Conservation (phyloP, 352 stramenopile genomes). For the Globisporangium nodosum region DNA sequence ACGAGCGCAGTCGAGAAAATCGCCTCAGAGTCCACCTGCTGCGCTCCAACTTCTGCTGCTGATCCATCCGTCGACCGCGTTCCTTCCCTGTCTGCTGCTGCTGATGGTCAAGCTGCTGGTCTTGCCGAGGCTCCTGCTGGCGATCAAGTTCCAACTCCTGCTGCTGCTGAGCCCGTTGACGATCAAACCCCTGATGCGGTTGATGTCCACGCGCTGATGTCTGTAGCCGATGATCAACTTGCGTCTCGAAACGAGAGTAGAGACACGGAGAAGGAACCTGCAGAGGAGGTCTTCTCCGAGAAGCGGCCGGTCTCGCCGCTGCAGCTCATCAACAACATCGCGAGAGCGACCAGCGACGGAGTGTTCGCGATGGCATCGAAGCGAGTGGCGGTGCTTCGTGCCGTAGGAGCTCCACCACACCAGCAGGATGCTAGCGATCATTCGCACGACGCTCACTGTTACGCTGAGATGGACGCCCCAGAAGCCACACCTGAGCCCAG, state of each 20-base stretch:
- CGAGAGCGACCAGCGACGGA: constrained; percentile 14
- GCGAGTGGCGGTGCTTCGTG: neutral
- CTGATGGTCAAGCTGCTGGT: neutral
- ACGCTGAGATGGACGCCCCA: no score
- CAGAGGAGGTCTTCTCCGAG: neutral
- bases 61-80: neutral
- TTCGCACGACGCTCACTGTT: constrained; percentile 1
- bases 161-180: neutral
- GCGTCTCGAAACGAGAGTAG: neutral
- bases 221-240: neutral
- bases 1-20: neutral
- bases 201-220: neutral
- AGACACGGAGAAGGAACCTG: neutral
- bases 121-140: neutral
- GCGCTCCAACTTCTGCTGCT: no score
- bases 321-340: constrained; percentile 14
- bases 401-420: neutral
- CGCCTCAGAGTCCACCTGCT: neutral
- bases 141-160: neutral
- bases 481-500: neutral
- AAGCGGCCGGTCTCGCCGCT: neutral
- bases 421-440: neutral
- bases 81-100: neutral
- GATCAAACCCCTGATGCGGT: neutral
- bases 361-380: constrained; percentile 11